Evolutionary conservation across 306 rosid genomes (phyloP), one percentile per base, ranked within the genome.

Genomic region (Sophora flavescens): DNA sequence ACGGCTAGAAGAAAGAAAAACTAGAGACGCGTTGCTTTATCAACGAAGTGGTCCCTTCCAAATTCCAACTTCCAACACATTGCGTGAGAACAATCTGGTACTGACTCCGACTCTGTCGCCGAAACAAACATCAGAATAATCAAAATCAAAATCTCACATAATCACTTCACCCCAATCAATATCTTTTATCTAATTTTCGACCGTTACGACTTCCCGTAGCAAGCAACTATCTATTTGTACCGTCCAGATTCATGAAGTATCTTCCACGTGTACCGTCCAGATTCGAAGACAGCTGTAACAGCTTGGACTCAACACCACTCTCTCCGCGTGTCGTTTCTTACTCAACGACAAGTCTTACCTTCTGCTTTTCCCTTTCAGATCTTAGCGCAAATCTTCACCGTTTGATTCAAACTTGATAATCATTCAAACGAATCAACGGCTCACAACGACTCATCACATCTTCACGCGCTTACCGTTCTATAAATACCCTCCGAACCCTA

Each of bases 141-240:
- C 35, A 76, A 61, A 63, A 22, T 63, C 35, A 76, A 61, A n/a
- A 13, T 1, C 9, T 16, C 50, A 44, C 50, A 14, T 53, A n/a
- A 50, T 53, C 26, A 26, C 28, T 18, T 68, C 45, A 26, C 73
- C 58, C 14, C 14, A 11, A 36, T 15, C 32, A 6, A 16, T 2
- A 1, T 38, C 53, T 60, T 7, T 7, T 33, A 32, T 28, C 11
- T 13, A 4, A 9, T 59, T 67, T 68, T 47, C 59, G 86, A 81
- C 88, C 84, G 88, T 85, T 81, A 60, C 63, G 45, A 78, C 83
- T 84, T 84, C 72, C 17, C 65, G 28, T 41, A 60, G 35, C 3
- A 1, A 50, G 14, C 9, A 39, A 7, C 48, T 65, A 68, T 77
- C 74, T 72, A 77, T 22, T 22, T 22, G 1, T 30, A 72, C 75